Percentiles rank a stretch among this genome's conserved stretches.
These are phyloP conservation scores for Yarrowia porcina DNA, from an alignment of 805 yeast species.

Conservation along the genomic window DNA sequence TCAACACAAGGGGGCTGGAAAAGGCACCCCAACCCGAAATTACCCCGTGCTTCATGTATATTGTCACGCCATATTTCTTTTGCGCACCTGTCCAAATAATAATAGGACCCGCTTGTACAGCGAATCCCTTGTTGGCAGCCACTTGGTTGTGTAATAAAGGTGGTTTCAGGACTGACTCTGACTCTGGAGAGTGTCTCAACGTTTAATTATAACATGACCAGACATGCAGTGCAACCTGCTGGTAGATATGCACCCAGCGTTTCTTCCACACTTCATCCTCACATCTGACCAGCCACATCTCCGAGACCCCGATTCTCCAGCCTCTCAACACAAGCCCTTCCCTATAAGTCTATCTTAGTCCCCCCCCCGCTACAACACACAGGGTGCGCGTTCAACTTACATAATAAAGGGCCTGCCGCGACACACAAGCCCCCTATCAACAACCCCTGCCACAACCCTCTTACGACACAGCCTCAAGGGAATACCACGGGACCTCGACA, in stretches of 20 bases:
- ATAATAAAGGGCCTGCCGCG: not conserved
- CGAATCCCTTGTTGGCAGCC: not conserved
- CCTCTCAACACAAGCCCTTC: not conserved
- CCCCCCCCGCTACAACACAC: not conserved
- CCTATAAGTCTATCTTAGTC: not conserved
- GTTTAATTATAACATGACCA: slow-evolving; percentile 12
- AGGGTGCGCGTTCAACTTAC: not conserved
- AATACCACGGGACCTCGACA: not conserved
- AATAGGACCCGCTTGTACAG: not conserved
- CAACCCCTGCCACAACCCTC: not conserved
- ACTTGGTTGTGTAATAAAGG: not conserved
- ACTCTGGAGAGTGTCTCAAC: not conserved
- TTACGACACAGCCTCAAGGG: not conserved
- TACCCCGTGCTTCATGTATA: not conserved
- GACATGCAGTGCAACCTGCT: not conserved
- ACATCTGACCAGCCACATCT: not conserved
- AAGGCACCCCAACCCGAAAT: not conserved
- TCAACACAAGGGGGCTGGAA: not conserved
- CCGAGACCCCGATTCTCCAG: not conserved
- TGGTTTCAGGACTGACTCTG: slow-evolving; percentile 1
- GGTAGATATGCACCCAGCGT: slow-evolving; percentile 2
- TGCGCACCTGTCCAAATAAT: not conserved
- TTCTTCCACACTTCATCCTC: slow-evolving; percentile 11
- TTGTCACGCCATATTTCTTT: not conserved
- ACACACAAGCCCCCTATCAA: not conserved